Percentiles rank a stretch among this genome's conserved stretches.
phyloP scores from a whole-genome alignment of 169 alveolate genomes.

The Plasmodium inui region DNA sequence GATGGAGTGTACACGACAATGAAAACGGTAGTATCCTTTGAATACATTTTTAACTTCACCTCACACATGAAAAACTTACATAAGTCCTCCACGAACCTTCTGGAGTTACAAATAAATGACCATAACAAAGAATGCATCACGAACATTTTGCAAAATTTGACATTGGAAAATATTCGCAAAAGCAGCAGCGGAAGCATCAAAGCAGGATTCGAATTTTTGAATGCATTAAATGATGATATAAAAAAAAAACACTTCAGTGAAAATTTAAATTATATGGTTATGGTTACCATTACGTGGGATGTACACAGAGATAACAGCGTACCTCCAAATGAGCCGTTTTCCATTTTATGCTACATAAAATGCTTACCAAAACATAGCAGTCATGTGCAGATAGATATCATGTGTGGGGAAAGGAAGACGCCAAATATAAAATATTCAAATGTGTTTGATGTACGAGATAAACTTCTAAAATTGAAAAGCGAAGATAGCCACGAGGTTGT shows the following conservation, averaged over 20 bases:
- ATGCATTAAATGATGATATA: conserved; percentile 46
- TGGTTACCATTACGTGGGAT: conserved; percentile 37
- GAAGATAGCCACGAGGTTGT: conserved; percentile 53
- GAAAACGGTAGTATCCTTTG: conserved; percentile 54
- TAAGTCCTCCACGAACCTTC: conserved; percentile 20
- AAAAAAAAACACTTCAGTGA: conserved; percentile 61
- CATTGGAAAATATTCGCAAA: conserved; percentile 41
- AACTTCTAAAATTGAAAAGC: conserved; percentile 46
- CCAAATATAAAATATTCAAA: conserved; percentile 72
- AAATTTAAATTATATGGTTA: conserved; percentile 52
- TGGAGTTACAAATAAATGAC: conserved; percentile 29
- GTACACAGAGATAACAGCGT: neutral
- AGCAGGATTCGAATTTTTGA: conserved; percentile 46
- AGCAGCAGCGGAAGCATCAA: conserved; percentile 25
- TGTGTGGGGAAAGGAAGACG: conserved; percentile 49
- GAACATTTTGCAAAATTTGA: conserved; percentile 27
- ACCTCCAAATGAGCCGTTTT: conserved; percentile 6
- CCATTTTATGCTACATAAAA: conserved; percentile 57
- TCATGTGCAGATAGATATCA: conserved; percentile 51
- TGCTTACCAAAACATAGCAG: conserved; percentile 26
- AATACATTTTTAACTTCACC: conserved; percentile 55
- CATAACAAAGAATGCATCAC: conserved; percentile 23
- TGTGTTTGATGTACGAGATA: conserved; percentile 51
- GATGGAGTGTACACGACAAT: conserved; percentile 62
- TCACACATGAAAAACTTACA: conserved; percentile 55